Base-by-base conservation (phyloP, 768 basidiomycete species). In the Lactarius vividus region DNA sequence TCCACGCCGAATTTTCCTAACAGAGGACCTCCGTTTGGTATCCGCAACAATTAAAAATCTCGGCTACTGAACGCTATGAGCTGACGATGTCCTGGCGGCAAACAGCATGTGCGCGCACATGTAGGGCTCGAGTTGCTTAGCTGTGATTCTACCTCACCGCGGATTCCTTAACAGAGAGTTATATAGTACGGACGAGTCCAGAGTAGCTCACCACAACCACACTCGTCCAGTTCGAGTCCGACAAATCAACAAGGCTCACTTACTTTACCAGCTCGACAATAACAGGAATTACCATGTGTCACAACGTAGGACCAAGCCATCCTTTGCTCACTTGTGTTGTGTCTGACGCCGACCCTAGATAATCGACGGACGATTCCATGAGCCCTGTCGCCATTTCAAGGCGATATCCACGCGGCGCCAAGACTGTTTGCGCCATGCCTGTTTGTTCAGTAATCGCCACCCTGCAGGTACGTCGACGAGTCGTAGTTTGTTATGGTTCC, bases 361-460 rank as follows among this genome's bases (percentile, higher is more conserved):
- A 39, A 64, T 73, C 66, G 70, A 73, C 42, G 72, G 72, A 33
- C 70, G 72, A 29, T 73, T 63, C 65, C 72, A 73, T 60, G 66
- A 65, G 10, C 42, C 57, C 13, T 73, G 73, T 54, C 59, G 65
- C 15, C 73, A 73, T 62, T 73, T 73, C 62, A 67, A 72, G 15
- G 66, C 72, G 4, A 71, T 73, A 64, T 70, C 73, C n/a, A 72
- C 72, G 18, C 71, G 73, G 31, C 60, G 66, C 59, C 70, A 73
- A 54, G 73, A 73, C 54, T 73, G 73, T 59, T 58, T 70, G 59
- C 65, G 61, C 16, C 57, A 42, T 29, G n/a, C 39, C 53, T 73
- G 73, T 44, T 54, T 72, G 26, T 73, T 73, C 63, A 73, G 73
- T 49, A 54, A 35, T 56, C 67, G 73, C 3, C 73, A 73, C 52